Percentiles rank a stretch among this genome's conserved stretches.
Conservation (phyloP, 768 basidiomycete genomes). For the Kwoniella shandongensis region DNA sequence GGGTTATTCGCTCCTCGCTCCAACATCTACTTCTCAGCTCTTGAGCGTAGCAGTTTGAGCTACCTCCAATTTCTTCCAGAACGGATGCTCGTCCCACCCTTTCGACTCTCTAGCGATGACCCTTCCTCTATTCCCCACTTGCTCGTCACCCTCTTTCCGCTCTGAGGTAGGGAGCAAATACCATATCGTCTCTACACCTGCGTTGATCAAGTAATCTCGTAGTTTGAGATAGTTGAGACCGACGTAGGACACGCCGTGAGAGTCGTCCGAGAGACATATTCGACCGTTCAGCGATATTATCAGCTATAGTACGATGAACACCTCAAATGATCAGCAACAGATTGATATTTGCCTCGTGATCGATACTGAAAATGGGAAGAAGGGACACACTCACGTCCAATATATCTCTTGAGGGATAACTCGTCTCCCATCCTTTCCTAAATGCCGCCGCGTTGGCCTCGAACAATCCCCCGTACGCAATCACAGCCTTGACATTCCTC, state of each 20-base stretch:
- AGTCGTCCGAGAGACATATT: slow-evolving; percentile 89
- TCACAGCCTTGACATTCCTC: slow-evolving; percentile 71
- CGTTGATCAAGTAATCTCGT: slow-evolving; percentile 63
- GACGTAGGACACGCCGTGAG: slow-evolving; percentile 84
- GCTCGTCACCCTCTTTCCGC: slow-evolving; percentile 8
- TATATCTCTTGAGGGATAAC: slow-evolving; percentile 80
- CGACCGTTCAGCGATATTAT: slow-evolving; percentile 70
- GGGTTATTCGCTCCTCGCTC: too few species aligned
- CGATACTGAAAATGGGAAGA: too few species aligned
- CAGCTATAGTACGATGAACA: too few species aligned
- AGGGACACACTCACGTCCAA: slow-evolving; percentile 60
- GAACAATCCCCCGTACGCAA: slow-evolving; percentile 83
- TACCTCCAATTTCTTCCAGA: slow-evolving; percentile 34
- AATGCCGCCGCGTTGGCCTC: slow-evolving; percentile 92
- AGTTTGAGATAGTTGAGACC: slow-evolving; percentile 77
- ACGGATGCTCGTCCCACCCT: slow-evolving; percentile 38
- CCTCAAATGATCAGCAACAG: too few species aligned
- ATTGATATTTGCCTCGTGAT: neutral
- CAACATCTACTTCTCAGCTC: too few species aligned
- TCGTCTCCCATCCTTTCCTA: slow-evolving; percentile 80
- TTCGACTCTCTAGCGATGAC: slow-evolving; percentile 28
- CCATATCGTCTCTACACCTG: slow-evolving; percentile 61
- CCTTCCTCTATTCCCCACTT: slow-evolving; percentile 24
- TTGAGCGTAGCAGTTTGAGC: neutral
- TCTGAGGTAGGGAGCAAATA: slow-evolving; percentile 38